A percentile compares a stretch with the other conserved stretches of the same genome.
phyloP scores from a whole-genome alignment of 2,329 filamentous ascomycete species.

The Aspergillus piperis region DNA sequence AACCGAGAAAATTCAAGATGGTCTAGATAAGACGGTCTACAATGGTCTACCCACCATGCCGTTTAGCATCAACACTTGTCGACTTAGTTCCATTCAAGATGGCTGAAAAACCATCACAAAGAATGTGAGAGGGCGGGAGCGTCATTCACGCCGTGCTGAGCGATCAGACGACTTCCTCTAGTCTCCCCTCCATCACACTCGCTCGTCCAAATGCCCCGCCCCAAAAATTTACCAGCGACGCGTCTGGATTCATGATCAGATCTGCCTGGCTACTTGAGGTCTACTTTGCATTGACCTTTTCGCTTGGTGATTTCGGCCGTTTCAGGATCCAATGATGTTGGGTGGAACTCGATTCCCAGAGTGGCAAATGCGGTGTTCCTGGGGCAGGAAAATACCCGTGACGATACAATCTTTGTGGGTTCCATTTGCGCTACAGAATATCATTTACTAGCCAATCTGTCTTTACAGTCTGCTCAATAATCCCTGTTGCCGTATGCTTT shows the following conservation, averaged over 20 bases:
- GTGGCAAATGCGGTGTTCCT: neutral
- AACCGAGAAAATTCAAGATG: neutral
- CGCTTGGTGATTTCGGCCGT: neutral
- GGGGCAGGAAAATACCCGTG: neutral
- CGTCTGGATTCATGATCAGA: neutral
- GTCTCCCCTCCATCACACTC: constrained; percentile 9
- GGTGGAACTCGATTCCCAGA: constrained; percentile 3
- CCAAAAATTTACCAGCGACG: neutral
- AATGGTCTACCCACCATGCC: neutral
- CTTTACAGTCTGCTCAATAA: neutral
- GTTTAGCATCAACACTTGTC: neutral
- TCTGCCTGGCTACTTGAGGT: neutral
- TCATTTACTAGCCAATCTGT: neutral
- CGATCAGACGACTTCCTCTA: constrained; percentile 14
- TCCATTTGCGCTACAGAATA: neutral
- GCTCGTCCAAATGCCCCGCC: neutral
- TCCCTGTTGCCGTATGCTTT: neutral
- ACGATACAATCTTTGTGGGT: neutral
- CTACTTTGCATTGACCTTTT: neutral
- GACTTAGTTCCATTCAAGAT: neutral
- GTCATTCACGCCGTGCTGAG: neutral
- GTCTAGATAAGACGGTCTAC: neutral
- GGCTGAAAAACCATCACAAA: neutral
- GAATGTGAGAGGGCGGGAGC: neutral
- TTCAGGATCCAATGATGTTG: constrained; percentile 3